A percentile compares a stretch with the other conserved stretches of the same genome.
Evolutionary conservation across 139 green algal species (phyloP).

Genomic region (Closterium sp.): DNA sequence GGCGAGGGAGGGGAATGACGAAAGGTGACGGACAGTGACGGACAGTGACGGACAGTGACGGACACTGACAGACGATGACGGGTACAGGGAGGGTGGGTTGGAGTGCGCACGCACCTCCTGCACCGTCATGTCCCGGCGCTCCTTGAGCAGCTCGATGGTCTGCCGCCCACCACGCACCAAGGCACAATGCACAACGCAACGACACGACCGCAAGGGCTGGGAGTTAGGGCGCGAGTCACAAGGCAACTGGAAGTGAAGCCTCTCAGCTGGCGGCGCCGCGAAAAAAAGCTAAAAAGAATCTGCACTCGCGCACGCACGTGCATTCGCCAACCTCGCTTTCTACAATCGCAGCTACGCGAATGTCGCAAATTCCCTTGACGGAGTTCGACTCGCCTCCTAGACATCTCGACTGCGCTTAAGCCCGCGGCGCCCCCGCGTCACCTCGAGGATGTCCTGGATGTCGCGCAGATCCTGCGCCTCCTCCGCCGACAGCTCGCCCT

Average conservation of each 20-base stretch:
- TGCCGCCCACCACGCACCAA: background rate
- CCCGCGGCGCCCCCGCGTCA: background rate
- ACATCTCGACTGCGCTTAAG: background rate
- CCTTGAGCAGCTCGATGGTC: constrained; percentile 47
- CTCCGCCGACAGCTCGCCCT: background rate
- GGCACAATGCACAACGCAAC: background rate
- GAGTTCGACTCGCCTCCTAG: too few relatives aligned
- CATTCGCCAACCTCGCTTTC: too few relatives aligned
- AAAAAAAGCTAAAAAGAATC: too few relatives aligned
- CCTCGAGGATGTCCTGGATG: background rate
- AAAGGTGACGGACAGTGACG: background rate
- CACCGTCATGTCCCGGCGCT: constrained; percentile 55
- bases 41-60: background rate
- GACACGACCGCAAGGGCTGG: too few relatives aligned
- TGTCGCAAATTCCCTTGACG: background rate
- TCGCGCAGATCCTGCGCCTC: background rate
- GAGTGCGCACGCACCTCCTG: constrained; percentile 56
- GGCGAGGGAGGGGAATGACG: background rate
- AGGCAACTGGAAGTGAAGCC: background rate
- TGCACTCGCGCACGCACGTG: too few relatives aligned
- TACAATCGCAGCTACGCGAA: too few relatives aligned
- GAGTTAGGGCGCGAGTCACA: too few relatives aligned
- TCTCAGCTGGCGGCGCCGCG: too few relatives aligned
- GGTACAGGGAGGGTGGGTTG: too few relatives aligned
- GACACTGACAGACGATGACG: background rate